phyloP scores from a whole-genome alignment of 345 rosid genomes.

The Diplotaxis tenuifolia region DNA sequence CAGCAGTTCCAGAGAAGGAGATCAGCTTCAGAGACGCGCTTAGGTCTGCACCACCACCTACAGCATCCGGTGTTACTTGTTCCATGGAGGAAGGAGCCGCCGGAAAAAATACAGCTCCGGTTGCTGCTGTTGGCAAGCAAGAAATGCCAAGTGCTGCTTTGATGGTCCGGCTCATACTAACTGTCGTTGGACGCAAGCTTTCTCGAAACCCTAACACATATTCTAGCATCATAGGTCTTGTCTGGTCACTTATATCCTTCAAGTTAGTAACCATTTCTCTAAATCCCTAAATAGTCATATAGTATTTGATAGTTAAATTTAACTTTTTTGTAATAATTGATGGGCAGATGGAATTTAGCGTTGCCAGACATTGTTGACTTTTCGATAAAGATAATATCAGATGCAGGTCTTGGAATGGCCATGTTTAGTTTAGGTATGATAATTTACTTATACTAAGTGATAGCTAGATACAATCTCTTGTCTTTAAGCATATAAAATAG shows the following conservation, averaged over 20 bases:
- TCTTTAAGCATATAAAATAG: background rate
- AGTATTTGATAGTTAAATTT: background rate
- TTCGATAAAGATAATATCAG: conserved; percentile 69
- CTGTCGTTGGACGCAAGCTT: conserved; percentile 99
- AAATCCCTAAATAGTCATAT: background rate
- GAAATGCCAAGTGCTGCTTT: conserved; percentile 92
- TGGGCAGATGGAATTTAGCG: conserved; percentile 58
- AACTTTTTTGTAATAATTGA: background rate
- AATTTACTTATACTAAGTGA: background rate
- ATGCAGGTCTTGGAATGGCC: conserved; percentile 84
- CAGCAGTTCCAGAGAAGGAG: conserved; percentile 66
- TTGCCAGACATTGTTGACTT: conserved; percentile 64
- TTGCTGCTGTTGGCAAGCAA: conserved; percentile 46
- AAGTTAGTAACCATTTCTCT: conserved; percentile 41
- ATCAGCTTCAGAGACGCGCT: conserved; percentile 71
- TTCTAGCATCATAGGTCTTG: conserved; percentile 87
- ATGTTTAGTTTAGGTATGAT: conserved; percentile 79
- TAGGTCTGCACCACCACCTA: conserved; percentile 15
- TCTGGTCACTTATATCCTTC: conserved; percentile 89
- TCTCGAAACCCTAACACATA: conserved; percentile 94
- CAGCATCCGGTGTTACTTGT: conserved; percentile 6
- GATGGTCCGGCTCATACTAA: conserved; percentile 90
- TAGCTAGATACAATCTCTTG: background rate
- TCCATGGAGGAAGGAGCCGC: conserved; percentile 44
- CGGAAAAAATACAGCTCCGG: conserved; percentile 43